A percentile compares a stretch with the other conserved stretches of the same genome.
phyloP scores from a whole-genome alignment of 2,329 filamentous ascomycete species.

The Talaromyces islandicus region DNA sequence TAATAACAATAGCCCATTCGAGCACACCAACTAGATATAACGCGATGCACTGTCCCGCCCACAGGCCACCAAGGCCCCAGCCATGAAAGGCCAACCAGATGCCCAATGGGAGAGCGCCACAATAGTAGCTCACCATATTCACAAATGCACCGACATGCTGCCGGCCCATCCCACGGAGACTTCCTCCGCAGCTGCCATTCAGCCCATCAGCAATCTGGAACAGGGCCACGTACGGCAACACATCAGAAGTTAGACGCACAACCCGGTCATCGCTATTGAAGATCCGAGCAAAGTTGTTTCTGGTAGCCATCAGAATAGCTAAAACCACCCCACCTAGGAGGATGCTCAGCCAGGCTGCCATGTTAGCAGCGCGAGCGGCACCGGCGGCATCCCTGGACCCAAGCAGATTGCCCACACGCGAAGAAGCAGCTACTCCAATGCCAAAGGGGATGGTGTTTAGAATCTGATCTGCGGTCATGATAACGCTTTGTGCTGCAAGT shows the following conservation, averaged over 20 bases:
- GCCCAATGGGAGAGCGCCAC: constrained; percentile 71
- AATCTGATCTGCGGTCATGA: constrained; percentile 84
- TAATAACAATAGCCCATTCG: constrained; percentile 74
- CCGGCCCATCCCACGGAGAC: constrained; percentile 73
- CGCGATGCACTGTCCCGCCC: constrained; percentile 77
- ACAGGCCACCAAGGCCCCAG: constrained; percentile 74
- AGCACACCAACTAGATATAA: constrained; percentile 71
- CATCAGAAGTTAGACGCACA: constrained; percentile 65
- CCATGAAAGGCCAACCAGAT: constrained; percentile 82
- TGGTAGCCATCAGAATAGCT: constrained; percentile 61
- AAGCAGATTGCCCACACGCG: constrained; percentile 72
- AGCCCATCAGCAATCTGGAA: constrained; percentile 88
- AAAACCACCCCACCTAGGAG: constrained; percentile 63
- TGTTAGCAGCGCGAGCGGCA: constrained; percentile 67
- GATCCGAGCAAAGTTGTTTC: constrained; percentile 66
- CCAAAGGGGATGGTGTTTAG: constrained; percentile 84
- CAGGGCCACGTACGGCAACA: constrained; percentile 80
- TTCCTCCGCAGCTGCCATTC: constrained; percentile 78
- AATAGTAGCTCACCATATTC: constrained; percentile 79
- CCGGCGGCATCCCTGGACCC: constrained; percentile 61
- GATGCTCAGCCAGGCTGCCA: constrained; percentile 67
- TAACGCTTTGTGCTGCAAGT: constrained; percentile 76
- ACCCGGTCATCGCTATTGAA: constrained; percentile 76
- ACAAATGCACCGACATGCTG: constrained; percentile 80
- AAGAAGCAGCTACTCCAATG: constrained; percentile 72